These are phyloP conservation scores for Pythium brachiatum DNA, from an alignment of 352 stramenopile genomes.

Conservation along the genomic window DNA sequence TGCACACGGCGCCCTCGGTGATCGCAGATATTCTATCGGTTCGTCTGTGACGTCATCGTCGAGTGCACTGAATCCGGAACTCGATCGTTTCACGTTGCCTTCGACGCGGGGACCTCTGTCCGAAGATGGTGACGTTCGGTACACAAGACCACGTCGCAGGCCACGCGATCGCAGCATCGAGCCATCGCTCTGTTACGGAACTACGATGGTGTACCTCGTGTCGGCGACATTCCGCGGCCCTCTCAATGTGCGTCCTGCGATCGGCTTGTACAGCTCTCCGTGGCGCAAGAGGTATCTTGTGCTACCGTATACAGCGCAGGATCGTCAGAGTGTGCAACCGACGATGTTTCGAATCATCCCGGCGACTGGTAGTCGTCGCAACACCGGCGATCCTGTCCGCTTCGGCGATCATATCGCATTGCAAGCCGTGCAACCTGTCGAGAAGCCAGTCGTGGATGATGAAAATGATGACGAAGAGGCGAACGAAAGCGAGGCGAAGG, in stretches of 20 bases:
- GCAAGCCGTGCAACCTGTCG: slow-evolving; percentile 37
- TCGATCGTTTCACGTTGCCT: slow-evolving; percentile 11
- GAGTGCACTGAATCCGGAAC: slow-evolving; percentile 5
- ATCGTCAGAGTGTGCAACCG: slow-evolving; percentile 65
- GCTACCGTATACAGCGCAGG: slow-evolving; percentile 66
- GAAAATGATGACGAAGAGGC: background rate
- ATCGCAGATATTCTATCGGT: slow-evolving; percentile 13
- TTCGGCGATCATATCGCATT: slow-evolving; percentile 78
- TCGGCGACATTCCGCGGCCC: slow-evolving; percentile 73
- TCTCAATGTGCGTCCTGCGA: slow-evolving; percentile 64
- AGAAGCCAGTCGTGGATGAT: slow-evolving; percentile 5
- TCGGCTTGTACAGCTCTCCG: slow-evolving; percentile 77
- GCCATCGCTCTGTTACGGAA: slow-evolving; percentile 43
- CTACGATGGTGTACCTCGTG: slow-evolving; percentile 67
- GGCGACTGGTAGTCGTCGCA: slow-evolving; percentile 44
- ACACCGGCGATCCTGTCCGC: slow-evolving; percentile 65
- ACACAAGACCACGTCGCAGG: background rate
- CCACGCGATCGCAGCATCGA: slow-evolving; percentile 17
- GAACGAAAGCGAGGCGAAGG: background rate
- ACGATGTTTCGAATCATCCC: slow-evolving; percentile 77
- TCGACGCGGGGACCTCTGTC: slow-evolving; percentile 13
- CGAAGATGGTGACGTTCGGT: slow-evolving; percentile 5
- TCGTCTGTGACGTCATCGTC: slow-evolving; percentile 21
- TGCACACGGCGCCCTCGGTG: background rate
- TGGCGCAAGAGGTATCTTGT: slow-evolving; percentile 85